Conservation (phyloP, 2,329 filamentous ascomycete genomes). For the Cladophialophora carrionii region DNA sequence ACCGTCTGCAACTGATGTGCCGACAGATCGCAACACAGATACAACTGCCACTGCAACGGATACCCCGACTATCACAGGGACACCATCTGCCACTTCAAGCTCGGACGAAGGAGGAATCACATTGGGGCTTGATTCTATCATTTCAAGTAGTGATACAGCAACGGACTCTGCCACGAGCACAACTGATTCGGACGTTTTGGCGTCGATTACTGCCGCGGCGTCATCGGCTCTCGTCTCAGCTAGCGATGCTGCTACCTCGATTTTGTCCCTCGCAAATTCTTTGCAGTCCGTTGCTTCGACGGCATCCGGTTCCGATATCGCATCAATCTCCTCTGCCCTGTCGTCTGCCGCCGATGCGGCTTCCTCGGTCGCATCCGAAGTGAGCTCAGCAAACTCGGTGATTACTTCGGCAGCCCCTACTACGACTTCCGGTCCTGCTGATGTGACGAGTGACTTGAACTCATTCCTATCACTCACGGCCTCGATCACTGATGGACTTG, state of each 20-base stretch:
- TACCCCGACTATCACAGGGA: conserved; percentile 20
- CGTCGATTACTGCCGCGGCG: conserved; percentile 20
- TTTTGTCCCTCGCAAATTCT: conserved; percentile 32
- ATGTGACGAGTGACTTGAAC: conserved; percentile 17
- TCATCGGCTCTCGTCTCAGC: conserved; percentile 26
- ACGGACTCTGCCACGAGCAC: conserved; percentile 34
- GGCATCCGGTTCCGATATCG: conserved; percentile 24
- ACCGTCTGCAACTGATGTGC: conserved; percentile 14
- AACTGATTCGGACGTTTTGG: conserved; percentile 20
- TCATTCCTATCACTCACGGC: conserved; percentile 14
- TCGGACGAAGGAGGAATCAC: conserved; percentile 22
- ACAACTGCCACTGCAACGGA: conserved; percentile 24
- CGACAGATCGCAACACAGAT: conserved; percentile 10
- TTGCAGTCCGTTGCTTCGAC: conserved; percentile 30
- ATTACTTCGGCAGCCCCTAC: conserved; percentile 23
- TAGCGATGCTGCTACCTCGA: conserved; percentile 29
- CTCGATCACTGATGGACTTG: neutral
- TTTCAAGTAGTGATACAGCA: conserved; percentile 25
- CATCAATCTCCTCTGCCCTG: conserved; percentile 32
- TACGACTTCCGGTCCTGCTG: conserved; percentile 18
- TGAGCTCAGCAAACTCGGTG: conserved; percentile 27
- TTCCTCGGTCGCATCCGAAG: conserved; percentile 30
- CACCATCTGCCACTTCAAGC: conserved; percentile 11
- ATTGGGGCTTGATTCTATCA: conserved; percentile 25
- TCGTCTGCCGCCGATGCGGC: conserved; percentile 30